Evolutionary conservation across 805 yeast species (phyloP), one percentile per base, ranked within the genome.

Genomic region (Ogataea saltuana): DNA sequence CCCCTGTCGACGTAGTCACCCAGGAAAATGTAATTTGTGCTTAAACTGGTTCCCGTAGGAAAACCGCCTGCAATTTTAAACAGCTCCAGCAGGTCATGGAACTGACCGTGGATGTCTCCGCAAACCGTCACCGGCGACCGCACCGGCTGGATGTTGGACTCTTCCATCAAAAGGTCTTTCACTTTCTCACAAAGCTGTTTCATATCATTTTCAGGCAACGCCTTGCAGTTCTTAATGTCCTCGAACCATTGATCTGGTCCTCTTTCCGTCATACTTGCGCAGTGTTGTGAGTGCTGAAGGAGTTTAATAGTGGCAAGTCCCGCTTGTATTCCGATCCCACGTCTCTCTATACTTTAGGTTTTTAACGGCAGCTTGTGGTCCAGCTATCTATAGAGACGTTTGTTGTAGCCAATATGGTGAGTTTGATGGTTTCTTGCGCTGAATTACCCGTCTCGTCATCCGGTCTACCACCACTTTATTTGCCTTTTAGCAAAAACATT

Each of bases 1-100:
- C 99, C 99, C 62, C 99, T 76, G 67, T 91, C 99, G 39, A 91
- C 99, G 61, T 91, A 91, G 65, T 91, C 99, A 28, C 99, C 99
- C 55, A 91, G 67, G 55, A 91, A 91, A 34, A 91, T 78, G 67
- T 86, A 91, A 62, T 84, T 83, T 2, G 62, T 61, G 38, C 62
- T 58, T 17, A 60, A 37, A 48, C 68, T 71, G 3, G 65, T 51
- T 41, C 84, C 82, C 45, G 82, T 82, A 0, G 98, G 98, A 51
- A 90, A 78, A 15, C 98, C 98, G 33, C 99, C 99, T 20, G 89
- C 78, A 10, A 90, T 84, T 53, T 95, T 74, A 66, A 93, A 93
- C 19, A 91, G 72, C 64, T 93, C 97, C 49, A 91, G 69, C 48
- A 91, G 73, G 65, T 91, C 99, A 63, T 91, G 98, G 64, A 91